Evolutionary conservation across 2,329 filamentous ascomycete genomes (phyloP).

Genomic region (Graphiopsis chlorocephala): DNA sequence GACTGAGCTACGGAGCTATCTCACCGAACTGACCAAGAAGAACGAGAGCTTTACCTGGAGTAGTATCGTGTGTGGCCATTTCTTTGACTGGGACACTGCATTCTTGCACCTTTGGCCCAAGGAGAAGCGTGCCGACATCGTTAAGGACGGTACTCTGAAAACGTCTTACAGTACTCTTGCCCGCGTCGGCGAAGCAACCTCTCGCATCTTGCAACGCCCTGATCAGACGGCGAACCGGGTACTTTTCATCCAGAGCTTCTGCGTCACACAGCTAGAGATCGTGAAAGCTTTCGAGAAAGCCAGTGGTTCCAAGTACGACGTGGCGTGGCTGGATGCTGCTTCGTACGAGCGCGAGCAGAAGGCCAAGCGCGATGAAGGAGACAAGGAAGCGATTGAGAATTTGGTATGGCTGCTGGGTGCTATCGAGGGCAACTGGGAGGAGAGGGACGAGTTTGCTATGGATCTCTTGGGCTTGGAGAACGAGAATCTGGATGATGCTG

Average conservation of each 20-base stretch:
- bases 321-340: constrained; percentile 40
- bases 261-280: constrained; percentile 58
- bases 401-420: constrained; percentile 33
- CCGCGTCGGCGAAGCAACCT: constrained; percentile 53
- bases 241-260: constrained; percentile 57
- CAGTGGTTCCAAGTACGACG: constrained; percentile 47
- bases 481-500: constrained; percentile 39
- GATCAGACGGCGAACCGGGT: constrained; percentile 57
- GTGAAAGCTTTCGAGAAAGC: constrained; percentile 52
- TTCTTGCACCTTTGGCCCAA: constrained; percentile 53
- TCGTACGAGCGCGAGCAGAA: constrained; percentile 32
- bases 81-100: constrained; percentile 62
- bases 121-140: constrained; percentile 52
- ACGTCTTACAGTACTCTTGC: constrained; percentile 53
- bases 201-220: constrained; percentile 49
- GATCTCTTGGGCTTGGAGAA: constrained; percentile 41
- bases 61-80: constrained; percentile 55
- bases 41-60: constrained; percentile 56
- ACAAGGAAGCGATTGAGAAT: constrained; percentile 28
- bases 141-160: constrained; percentile 55
- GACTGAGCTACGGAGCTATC: constrained; percentile 48
- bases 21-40: constrained; percentile 42
- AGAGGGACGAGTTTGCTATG: constrained; percentile 40
- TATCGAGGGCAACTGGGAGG: constrained; percentile 32
- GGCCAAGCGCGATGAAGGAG: constrained; percentile 38